Evolutionary conservation across 306 rosid genomes (phyloP).

Genomic region (Adenanthera pavonina): DNA sequence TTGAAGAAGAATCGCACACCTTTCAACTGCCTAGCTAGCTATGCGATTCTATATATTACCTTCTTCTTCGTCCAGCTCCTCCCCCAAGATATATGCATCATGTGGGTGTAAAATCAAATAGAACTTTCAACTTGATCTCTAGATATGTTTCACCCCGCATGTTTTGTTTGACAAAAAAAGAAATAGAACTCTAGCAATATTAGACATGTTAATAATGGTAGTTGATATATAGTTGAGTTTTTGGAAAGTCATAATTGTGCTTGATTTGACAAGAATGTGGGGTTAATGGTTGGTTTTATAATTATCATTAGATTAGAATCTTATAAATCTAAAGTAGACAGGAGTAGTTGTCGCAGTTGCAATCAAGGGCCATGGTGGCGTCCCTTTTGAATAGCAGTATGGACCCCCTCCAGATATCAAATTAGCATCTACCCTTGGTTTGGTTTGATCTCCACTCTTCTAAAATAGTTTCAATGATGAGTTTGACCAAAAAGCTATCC

Average conservation of each 20-base stretch:
- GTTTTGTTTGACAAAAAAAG: not conserved
- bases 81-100: not conserved
- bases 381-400: conserved; percentile 43
- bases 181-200: too few species aligned
- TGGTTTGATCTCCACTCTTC: conserved; percentile 15
- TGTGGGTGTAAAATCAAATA: not conserved
- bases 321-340: conserved; percentile 50
- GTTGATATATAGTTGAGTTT: conserved; percentile 41
- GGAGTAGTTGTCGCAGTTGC: conserved; percentile 57
- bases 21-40: conserved; percentile 39
- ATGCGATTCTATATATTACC: not conserved
- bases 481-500: conserved; percentile 34
- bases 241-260: conserved; percentile 51
- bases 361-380: conserved; percentile 44
- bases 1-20: conserved; percentile 51
- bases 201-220: conserved; percentile 20
- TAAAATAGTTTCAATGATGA: conserved; percentile 28
- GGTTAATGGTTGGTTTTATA: conserved; percentile 41
- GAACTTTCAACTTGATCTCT: conserved; percentile 16
- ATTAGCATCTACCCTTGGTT: conserved; percentile 42
- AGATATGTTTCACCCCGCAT: not conserved
- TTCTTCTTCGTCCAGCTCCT: too few species aligned
- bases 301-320: conserved; percentile 56
- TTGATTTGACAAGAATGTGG: conserved; percentile 43
- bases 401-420: conserved; percentile 51